Conservation (phyloP, 768 basidiomycete species). For the Leccinum subgranulosum region DNA sequence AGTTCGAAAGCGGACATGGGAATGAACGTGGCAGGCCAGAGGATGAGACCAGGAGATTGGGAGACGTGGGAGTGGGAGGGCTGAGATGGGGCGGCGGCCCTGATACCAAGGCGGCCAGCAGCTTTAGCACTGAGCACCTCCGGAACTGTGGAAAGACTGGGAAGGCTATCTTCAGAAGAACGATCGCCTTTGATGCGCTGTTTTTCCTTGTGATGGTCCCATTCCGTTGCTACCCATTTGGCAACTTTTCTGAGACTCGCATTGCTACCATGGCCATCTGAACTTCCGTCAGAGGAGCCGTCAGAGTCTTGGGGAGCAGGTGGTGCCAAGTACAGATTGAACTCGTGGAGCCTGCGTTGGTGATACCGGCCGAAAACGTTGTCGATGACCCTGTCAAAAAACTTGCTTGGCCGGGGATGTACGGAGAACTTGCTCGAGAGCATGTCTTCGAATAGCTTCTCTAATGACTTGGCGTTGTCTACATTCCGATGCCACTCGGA, state of each 20-base stretch:
- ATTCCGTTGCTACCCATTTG: conserved; percentile 35
- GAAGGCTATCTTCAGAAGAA: conserved; percentile 25
- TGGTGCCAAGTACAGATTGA: conserved; percentile 59
- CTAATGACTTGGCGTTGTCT: conserved; percentile 44
- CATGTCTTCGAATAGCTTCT: conserved; percentile 60
- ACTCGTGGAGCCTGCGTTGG: conserved; percentile 41
- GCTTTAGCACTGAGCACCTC: conserved; percentile 35
- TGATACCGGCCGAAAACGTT: conserved; percentile 50
- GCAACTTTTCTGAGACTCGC: conserved; percentile 29
- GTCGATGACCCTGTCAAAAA: conserved; percentile 44
- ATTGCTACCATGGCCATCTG: conserved; percentile 24
- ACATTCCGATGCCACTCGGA: conserved; percentile 42
- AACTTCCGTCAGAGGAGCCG: conserved; percentile 20
- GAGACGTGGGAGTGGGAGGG: conserved; percentile 28
- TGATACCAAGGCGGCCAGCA: conserved; percentile 37
- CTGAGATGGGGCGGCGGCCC: conserved; percentile 8
- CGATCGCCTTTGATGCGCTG: conserved; percentile 21
- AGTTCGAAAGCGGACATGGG: conserved; percentile 56
- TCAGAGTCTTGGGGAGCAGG: conserved; percentile 23
- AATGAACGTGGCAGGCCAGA: conserved; percentile 59
- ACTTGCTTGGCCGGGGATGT: conserved; percentile 48
- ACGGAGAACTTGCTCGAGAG: conserved; percentile 49
- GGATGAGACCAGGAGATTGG: conserved; percentile 62
- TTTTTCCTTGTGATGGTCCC: conserved; percentile 31
- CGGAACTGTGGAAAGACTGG: conserved; percentile 22